Percentiles rank a stretch among this genome's conserved stretches.
These are phyloP conservation scores for Metschnikowia matae DNA, from an alignment of 805 yeast genomes.

Conservation along the genomic window DNA sequence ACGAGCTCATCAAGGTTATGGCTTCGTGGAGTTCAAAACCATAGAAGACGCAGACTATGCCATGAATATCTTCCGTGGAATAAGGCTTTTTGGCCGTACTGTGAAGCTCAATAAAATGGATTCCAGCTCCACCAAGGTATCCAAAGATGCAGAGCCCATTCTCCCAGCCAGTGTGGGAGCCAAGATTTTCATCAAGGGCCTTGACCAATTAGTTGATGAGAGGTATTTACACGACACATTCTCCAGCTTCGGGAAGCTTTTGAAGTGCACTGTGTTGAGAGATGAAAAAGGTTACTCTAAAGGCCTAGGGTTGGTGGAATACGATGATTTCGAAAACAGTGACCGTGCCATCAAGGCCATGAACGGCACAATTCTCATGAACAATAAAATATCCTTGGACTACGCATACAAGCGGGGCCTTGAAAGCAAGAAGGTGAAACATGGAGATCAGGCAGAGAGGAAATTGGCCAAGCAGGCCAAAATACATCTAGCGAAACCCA, in stretches of 20 bases:
- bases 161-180: constrained; percentile 42
- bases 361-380: constrained; percentile 68
- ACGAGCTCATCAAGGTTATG: constrained; percentile 77
- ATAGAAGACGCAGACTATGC: constrained; percentile 69
- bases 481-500: constrained; percentile 24
- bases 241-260: constrained; percentile 61
- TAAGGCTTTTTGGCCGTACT: constrained; percentile 56
- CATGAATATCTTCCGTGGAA: constrained; percentile 53
- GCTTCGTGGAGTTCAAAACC: constrained; percentile 70
- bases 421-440: constrained; percentile 47
- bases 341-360: constrained; percentile 69
- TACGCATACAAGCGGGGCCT: constrained; percentile 65
- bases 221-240: constrained; percentile 54
- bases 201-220: constrained; percentile 65
- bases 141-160: constrained; percentile 13
- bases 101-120: constrained; percentile 56
- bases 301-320: constrained; percentile 67
- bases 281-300: constrained; percentile 49
- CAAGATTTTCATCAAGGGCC: constrained; percentile 50
- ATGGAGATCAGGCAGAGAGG: constrained; percentile 80
- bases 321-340: constrained; percentile 58
- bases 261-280: constrained; percentile 48
- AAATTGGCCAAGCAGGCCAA: constrained; percentile 61
- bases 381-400: constrained; percentile 53
- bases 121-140: constrained; percentile 5